Base-by-base conservation (phyloP, 2,329 filamentous ascomycete genomes). In the Paecilomyces niveus region DNA sequence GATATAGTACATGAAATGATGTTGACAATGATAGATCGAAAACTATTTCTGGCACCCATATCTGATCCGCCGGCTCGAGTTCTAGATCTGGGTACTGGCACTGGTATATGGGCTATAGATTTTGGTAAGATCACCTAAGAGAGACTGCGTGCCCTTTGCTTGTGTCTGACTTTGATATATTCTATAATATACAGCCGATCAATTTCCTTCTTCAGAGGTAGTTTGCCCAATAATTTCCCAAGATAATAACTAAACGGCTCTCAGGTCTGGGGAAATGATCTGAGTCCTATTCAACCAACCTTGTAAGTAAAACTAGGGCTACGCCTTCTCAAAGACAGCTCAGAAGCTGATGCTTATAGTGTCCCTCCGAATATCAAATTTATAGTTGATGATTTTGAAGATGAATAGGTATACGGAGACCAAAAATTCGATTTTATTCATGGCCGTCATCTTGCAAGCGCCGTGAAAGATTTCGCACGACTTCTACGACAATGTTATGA, bases 381-480 rank as follows among this genome's bases (percentile, higher is more conserved):
- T 62, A 72, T 83, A 65, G 76, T 85, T 11, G 83, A 86, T 59
- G 83, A 86, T 61, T 76, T 81, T 26, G 83, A 86, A 68, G 78
- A 77, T 58, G 75, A 77, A 3, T 86, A 83, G 83, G 68, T 83
- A 15, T 78, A 83, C 60, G 79, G 80, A 4, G 65, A 69, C 13
- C 21, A 26, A 56, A 39, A 39, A 18, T 86, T 85, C 57, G 83
- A 87, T 67, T 85, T 84, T 59, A 79, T 87, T 35, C 84, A 86
- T 66, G 79, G 80, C n/a, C 77, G 85, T 3, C 79, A 83, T 58
- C 81, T 82, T 1, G 79, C 82, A 13, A 78, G 81, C 74, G 81
- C 79, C 1, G 81, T 86, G 59, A 80, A 78, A 54, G 77, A 85
- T 64, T 86, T 83, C 83, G 75, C 75, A 1, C 73, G 66, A 15